phyloP scores from a whole-genome alignment of 2,329 filamentous ascomycete genomes.

The Penicillium sp. region DNA sequence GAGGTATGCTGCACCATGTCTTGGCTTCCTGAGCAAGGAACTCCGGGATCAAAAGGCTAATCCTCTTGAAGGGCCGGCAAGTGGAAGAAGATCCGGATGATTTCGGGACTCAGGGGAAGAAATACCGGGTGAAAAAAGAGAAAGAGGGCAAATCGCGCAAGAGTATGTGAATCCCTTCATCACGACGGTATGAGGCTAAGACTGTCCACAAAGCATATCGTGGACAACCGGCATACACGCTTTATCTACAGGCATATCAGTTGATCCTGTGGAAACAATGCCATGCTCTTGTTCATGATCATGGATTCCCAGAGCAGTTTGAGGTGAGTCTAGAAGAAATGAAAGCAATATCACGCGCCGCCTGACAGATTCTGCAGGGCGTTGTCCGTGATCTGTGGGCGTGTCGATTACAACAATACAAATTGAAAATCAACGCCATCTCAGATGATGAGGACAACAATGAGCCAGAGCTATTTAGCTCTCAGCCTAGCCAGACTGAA shows the following conservation, averaged over 20 bases:
- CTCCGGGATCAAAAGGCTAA: constrained; percentile 12
- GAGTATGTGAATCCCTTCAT: constrained; percentile 33
- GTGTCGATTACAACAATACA: constrained; percentile 59
- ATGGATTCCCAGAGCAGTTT: constrained; percentile 64
- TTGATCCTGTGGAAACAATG: constrained; percentile 78
- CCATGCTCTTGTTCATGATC: constrained; percentile 62
- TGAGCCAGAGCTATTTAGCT: constrained; percentile 53
- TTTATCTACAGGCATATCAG: constrained; percentile 81
- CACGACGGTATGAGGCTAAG: not conserved
- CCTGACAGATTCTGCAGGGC: constrained; percentile 29
- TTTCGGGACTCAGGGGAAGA: constrained; percentile 58
- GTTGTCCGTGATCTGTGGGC: constrained; percentile 82
- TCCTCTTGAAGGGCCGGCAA: constrained; percentile 35
- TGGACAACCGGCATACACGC: constrained; percentile 64
- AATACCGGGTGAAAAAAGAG: constrained; percentile 51
- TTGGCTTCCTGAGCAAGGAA: constrained; percentile 1
- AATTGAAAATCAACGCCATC: constrained; percentile 40
- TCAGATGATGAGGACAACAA: constrained; percentile 32
- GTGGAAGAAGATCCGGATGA: constrained; percentile 60
- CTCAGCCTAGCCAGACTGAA: constrained; percentile 49
- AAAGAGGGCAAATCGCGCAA: constrained; percentile 48
- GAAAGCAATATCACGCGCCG: not conserved
- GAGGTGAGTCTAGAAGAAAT: constrained; percentile 51
- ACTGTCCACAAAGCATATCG: constrained; percentile 41
- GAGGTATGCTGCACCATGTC: constrained; percentile 48